phyloP scores from a whole-genome alignment of 1,284 basidiomycete genomes.

The Fistulinella cinereoalba region DNA sequence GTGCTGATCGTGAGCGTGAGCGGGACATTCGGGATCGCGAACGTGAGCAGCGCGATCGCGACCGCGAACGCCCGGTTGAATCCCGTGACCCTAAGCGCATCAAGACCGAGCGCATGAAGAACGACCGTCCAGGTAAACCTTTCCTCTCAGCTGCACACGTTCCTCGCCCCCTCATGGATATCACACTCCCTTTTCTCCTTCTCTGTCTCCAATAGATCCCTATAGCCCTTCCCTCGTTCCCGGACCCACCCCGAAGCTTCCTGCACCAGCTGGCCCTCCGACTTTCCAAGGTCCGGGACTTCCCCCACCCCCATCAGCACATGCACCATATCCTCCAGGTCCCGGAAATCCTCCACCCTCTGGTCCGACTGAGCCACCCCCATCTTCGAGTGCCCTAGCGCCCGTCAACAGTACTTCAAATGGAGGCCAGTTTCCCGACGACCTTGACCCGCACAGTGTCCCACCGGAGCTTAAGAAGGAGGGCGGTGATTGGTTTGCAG shows the following conservation, averaged over 20 bases:
- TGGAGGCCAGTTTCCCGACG: slow-evolving; percentile 42
- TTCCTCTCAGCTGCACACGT: slow-evolving; percentile 20
- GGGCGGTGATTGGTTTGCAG: slow-evolving; percentile 92
- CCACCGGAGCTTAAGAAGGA: slow-evolving; percentile 68
- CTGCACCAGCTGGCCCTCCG: slow-evolving; percentile 30
- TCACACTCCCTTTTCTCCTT: slow-evolving; percentile 23
- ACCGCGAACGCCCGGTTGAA: slow-evolving; percentile 35
- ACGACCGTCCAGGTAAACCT: slow-evolving; percentile 39
- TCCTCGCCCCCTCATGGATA: slow-evolving; percentile 32
- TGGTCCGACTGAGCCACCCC: slow-evolving; percentile 24
- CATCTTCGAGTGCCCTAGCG: slow-evolving; percentile 25
- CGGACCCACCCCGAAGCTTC: slow-evolving; percentile 33
- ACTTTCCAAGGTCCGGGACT: slow-evolving; percentile 39
- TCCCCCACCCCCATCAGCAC: slow-evolving; percentile 35
- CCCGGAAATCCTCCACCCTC: slow-evolving; percentile 34
- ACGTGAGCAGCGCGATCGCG: slow-evolving; percentile 37
- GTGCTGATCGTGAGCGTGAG: slow-evolving; percentile 37
- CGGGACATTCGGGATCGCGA: slow-evolving; percentile 37
- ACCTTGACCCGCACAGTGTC: slow-evolving; percentile 46
- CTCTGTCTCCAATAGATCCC: slow-evolving; percentile 28
- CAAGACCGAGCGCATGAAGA: slow-evolving; percentile 44
- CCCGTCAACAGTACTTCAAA: slow-evolving; percentile 29
- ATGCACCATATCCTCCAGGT: slow-evolving; percentile 37
- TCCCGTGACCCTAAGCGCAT: slow-evolving; percentile 46
- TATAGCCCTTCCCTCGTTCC: slow-evolving; percentile 36